A percentile compares a stretch with the other conserved stretches of the same genome.
Evolutionary conservation across 2,329 filamentous ascomycete genomes (phyloP).

Genomic region (Sporothrix variecibatus): DNA sequence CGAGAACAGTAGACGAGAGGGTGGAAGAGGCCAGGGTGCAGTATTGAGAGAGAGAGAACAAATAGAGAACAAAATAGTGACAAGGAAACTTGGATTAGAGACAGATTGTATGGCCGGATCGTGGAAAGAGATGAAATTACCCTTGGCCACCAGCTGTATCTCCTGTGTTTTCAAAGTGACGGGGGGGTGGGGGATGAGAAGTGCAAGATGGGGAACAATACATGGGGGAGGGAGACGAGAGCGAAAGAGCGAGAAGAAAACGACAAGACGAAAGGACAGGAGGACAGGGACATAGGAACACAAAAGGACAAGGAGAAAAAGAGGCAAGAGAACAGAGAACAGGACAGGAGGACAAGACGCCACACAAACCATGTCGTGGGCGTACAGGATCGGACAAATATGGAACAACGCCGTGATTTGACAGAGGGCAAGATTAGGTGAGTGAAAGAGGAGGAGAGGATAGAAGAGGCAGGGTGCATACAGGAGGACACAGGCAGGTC

Average conservation of each 20-base stretch:
- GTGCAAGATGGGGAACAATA: not conserved
- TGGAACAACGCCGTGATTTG: constrained; percentile 12
- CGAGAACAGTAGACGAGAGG: not conserved
- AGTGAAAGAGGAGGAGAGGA: not conserved
- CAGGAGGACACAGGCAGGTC: not conserved
- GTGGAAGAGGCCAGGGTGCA: not conserved
- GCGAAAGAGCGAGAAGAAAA: not conserved
- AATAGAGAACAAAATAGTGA: not conserved
- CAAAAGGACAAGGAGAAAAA: not conserved
- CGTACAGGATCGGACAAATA: constrained; percentile 10
- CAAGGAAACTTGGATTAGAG: not conserved
- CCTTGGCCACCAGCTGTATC: not conserved
- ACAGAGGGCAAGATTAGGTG: not conserved
- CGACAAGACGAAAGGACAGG: not conserved
- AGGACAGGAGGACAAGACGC: not conserved
- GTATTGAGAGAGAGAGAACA: not conserved
- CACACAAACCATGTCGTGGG: constrained; percentile 9
- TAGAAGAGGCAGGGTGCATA: not conserved
- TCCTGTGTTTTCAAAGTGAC: constrained; percentile 7
- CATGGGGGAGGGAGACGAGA: not conserved
- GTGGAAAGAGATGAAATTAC: not conserved
- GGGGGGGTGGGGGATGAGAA: not conserved
- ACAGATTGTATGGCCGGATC: not conserved
- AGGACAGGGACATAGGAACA: not conserved
- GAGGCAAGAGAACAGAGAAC: not conserved